These are phyloP conservation scores for Conticribra weissflogii DNA, from an alignment of 108 stramenopile species.

Conservation along the genomic window DNA sequence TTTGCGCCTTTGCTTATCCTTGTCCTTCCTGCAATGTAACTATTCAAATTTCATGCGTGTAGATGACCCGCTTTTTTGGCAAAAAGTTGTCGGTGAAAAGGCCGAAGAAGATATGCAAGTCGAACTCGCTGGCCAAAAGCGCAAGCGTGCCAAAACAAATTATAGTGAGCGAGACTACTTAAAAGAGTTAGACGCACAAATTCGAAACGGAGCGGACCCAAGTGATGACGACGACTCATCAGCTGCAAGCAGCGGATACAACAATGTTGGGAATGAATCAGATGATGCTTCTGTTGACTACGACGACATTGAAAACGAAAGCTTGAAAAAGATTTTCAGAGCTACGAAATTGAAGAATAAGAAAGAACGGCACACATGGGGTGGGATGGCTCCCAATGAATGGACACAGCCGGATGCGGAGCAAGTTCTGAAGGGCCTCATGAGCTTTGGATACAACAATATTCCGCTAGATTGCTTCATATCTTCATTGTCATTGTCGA, in stretches of 20 bases:
- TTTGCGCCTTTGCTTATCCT: too few species aligned
- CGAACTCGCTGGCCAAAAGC: slow-evolving; percentile 48
- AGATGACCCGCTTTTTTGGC: slow-evolving; percentile 97
- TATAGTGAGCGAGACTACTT: slow-evolving; percentile 59
- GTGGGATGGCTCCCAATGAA: slow-evolving; percentile 59
- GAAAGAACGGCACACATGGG: slow-evolving; percentile 43
- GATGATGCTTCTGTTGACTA: slow-evolving; percentile 44
- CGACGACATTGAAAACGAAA: slow-evolving; percentile 36
- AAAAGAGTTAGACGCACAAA: slow-evolving; percentile 56
- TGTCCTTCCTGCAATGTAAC: slow-evolving; percentile 30
- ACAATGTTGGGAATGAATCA: slow-evolving; percentile 12
- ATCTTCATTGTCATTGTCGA: slow-evolving; percentile 32
- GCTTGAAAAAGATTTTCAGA: slow-evolving; percentile 22
- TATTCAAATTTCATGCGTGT: slow-evolving; percentile 23
- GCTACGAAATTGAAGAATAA: slow-evolving; percentile 35
- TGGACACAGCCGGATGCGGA: slow-evolving; percentile 62
- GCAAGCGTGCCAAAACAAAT: slow-evolving; percentile 39
- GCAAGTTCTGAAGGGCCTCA: slow-evolving; percentile 50
- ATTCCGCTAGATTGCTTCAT: slow-evolving; percentile 57
- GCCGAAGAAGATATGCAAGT: slow-evolving; percentile 69
- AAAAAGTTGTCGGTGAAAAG: slow-evolving; percentile 51
- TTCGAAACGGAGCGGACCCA: not conserved
- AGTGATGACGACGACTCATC: slow-evolving; percentile 32
- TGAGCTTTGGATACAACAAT: slow-evolving; percentile 64
- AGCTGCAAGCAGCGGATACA: slow-evolving; percentile 23